Evolutionary conservation across 352 stramenopile genomes (phyloP), one percentile per base, ranked within the genome.

Genomic region (Nothophytophthora sp.): DNA sequence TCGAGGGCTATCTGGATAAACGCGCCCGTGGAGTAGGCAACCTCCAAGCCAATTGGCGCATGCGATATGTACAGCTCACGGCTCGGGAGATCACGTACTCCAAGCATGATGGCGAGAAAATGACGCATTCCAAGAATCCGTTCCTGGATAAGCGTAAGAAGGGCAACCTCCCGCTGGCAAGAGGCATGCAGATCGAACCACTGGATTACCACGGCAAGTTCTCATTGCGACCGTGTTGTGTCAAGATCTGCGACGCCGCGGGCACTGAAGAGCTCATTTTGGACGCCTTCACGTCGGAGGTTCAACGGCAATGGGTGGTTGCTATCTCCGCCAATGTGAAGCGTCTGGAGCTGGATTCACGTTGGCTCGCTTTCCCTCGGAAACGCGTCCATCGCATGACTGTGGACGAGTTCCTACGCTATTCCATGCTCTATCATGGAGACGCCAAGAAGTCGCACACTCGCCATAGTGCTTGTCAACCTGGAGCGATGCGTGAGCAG

Each of bases 11-110:
- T 33, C 50, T 87, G 49, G 82, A 92, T 63, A 89, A 92, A 57
- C 54, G 77, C 19, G 50, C 77, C 9, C 57, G 76, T 19, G 67
- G 69, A 12, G 66, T 70, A 8, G 66, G 55, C 37, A 79, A 74
- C 18, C 55, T 90, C 13, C 76, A 88, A 30, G 79, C 79, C 28
- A 90, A 90, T 39, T 92, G 82, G 82, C 70, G 75, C 44, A 88
- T 84, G 69, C 64, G 79, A 18, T 86, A 73, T 40, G 65, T 90
- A 22, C 44, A 70, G 32, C 50, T 92, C 28, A 56, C 58, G 11
- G 73, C 62, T 12, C 70, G 48, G 28, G 56, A 78, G 54, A 60
- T 92, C 29, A 27, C 56, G 10, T 90, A 90, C 62, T 73, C 54
- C 49, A 89, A 88, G 56, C 75, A 92, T 58, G 81, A 90, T 37